Conservation (phyloP, 495 filamentous ascomycete species). For the Friedmanniomyces simplex region DNA sequence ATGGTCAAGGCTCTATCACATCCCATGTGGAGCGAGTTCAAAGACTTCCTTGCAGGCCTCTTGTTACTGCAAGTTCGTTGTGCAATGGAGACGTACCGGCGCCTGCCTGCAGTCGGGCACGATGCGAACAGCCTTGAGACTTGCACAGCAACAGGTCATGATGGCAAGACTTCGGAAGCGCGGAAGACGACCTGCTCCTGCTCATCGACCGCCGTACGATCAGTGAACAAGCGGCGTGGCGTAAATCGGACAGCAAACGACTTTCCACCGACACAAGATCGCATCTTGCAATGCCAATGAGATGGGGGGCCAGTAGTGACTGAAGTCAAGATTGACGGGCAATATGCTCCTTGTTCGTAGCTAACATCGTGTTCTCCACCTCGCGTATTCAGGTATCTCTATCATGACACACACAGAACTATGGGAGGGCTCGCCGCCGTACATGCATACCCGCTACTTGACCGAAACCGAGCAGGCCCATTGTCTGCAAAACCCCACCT, state of each 20-base stretch:
- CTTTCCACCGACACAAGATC: background rate
- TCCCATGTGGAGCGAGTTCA: too few relatives aligned
- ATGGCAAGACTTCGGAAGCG: too few relatives aligned
- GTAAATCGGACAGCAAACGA: background rate
- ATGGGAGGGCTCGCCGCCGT: background rate
- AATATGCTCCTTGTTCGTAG: background rate
- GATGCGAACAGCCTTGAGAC: too few relatives aligned
- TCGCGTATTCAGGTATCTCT: background rate
- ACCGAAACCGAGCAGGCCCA: background rate
- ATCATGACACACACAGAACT: background rate
- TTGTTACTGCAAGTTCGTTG: too few relatives aligned
- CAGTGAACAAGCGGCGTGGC: background rate
- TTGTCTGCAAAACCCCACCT: background rate
- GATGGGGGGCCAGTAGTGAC: background rate
- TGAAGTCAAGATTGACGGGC: background rate
- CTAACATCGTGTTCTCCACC: too few relatives aligned
- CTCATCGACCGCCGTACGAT: too few relatives aligned
- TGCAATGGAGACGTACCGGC: too few relatives aligned
- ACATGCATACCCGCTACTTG: slow-evolving; percentile 1
- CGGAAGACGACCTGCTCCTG: too few relatives aligned
- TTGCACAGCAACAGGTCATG: too few relatives aligned
- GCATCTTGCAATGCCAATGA: background rate
- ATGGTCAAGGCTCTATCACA: too few relatives aligned
- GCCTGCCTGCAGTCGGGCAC: too few relatives aligned
- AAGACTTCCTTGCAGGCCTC: too few relatives aligned